These are phyloP conservation scores for Sugiyamaella japonica DNA, from an alignment of 1,139 yeast species.

Conservation along the genomic window DNA sequence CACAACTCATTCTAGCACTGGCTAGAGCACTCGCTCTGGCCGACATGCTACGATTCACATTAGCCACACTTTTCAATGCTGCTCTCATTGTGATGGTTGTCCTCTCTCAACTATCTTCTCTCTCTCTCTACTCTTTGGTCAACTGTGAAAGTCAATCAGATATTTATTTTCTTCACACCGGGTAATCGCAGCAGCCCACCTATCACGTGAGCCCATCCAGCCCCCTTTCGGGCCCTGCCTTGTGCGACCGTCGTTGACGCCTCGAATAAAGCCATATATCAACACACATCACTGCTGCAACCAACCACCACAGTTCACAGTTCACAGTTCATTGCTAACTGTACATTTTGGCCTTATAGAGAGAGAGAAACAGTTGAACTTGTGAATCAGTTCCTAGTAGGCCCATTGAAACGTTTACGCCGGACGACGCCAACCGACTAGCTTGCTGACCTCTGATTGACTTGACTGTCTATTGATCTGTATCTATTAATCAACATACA, in stretches of 20 bases:
- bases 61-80: constrained; percentile 5
- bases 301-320: constrained; percentile 1
- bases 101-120: neutral
- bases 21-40: neutral
- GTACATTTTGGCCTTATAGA: no score
- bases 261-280: constrained; percentile 8
- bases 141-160: no score
- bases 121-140: neutral
- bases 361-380: no score
- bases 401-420: no score
- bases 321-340: neutral
- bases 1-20: neutral
- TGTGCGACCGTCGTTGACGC: constrained; percentile 3
- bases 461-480: no score
- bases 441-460: no score
- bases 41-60: constrained; percentile 1
- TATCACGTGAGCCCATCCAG: neutral
- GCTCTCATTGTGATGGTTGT: constrained; percentile 5
- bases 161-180: no score
- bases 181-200: no score
- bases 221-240: constrained; percentile 6
- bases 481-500: no score
- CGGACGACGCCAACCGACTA: no score
- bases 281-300: neutral
- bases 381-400: no score